These are phyloP conservation scores for Paxillus rubicundulus DNA, from an alignment of 768 basidiomycete genomes.

Conservation along the genomic window DNA sequence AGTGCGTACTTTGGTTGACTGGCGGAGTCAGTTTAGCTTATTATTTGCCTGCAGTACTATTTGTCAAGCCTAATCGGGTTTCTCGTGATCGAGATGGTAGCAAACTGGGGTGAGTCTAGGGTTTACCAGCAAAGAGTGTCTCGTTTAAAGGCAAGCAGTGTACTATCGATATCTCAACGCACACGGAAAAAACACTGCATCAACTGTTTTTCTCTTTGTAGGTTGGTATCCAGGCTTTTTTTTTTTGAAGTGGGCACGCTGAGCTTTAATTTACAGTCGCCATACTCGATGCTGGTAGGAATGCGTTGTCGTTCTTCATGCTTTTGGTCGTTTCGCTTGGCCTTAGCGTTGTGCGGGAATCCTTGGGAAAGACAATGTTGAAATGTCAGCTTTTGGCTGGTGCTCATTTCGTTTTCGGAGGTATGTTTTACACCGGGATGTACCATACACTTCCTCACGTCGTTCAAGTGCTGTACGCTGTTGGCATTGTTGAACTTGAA, in stretches of 20 bases:
- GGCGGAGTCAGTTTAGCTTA: not conserved
- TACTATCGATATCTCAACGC: slow-evolving; percentile 96
- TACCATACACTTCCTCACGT: slow-evolving; percentile 5
- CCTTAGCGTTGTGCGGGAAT: slow-evolving; percentile 87
- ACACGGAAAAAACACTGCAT: slow-evolving; percentile 68
- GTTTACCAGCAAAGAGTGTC: not conserved
- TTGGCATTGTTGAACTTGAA: slow-evolving; percentile 92
- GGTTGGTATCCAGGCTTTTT: slow-evolving; percentile 45
- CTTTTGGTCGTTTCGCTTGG: slow-evolving; percentile 91
- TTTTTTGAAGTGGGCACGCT: not conserved
- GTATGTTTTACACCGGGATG: slow-evolving; percentile 44
- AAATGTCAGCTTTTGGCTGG: slow-evolving; percentile 78
- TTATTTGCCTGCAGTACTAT: slow-evolving; percentile 61
- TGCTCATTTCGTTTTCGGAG: slow-evolving; percentile 91
- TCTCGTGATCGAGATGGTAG: slow-evolving; percentile 91
- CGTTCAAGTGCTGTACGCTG: slow-evolving; percentile 75
- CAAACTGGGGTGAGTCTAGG: slow-evolving; percentile 68
- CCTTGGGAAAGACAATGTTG: slow-evolving; percentile 80
- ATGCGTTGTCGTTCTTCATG: slow-evolving; percentile 94
- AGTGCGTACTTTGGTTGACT: slow-evolving; percentile 39
- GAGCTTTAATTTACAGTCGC: slow-evolving; percentile 54
- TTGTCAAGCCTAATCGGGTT: slow-evolving; percentile 84
- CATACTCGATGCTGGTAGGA: slow-evolving; percentile 92
- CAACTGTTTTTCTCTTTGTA: slow-evolving; percentile 90
- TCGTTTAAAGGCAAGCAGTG: slow-evolving; percentile 38